Base-by-base conservation (phyloP, 345 rosid species). In the Eutrema yunnanense region DNA sequence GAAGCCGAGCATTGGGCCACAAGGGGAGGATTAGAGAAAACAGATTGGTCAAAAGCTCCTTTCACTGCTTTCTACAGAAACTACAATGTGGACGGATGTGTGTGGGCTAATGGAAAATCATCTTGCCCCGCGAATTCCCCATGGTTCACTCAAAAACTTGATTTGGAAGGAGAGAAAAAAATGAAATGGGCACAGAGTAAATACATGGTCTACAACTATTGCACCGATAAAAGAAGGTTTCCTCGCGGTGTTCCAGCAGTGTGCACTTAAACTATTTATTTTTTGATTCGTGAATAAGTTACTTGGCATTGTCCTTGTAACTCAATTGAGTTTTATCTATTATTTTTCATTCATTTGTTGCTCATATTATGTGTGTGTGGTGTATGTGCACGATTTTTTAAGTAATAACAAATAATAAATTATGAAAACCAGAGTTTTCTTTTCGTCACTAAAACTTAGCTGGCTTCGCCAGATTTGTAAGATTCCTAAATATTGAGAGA, bases 1-100 rank as follows among this genome's bases (percentile, higher is more conserved):
- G 84, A 88, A 76, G 96, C 92, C 0, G 96, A 88, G 44, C 80
- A 87, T 33, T 88, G 88, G 93, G 90, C 92, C 1, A 87, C 92
- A 6, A 80, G 87, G 26, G 92, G 92, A 6, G 91, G 89, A 1
- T 67, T 81, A n/a, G 83, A 84, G 12, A 86, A 88, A 82, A 85
- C 81, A 3, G 86, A 87, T 49, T 86, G 92, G 92, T 61, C 81
- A 0, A 72, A 75, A 44, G 90, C 93, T 27, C 96, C 93, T 4
- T 86, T 90, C 75, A 74, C 76, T 0, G 86, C 96, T 59, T 86
- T 84, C 30, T 87, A 78, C 64, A 81, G 89, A 62, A 84, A 82
- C 76, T 86, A 85, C 80, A 81, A 57, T 9, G 82, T 78, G 0
- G 67, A 83, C 6, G 94, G 88, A 33, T 86, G 89, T 71, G 68